Percentiles rank a stretch among this genome's conserved stretches.
Evolutionary conservation across 345 rosid genomes (phyloP).

Genomic region (Gossypium sturtianum): DNA sequence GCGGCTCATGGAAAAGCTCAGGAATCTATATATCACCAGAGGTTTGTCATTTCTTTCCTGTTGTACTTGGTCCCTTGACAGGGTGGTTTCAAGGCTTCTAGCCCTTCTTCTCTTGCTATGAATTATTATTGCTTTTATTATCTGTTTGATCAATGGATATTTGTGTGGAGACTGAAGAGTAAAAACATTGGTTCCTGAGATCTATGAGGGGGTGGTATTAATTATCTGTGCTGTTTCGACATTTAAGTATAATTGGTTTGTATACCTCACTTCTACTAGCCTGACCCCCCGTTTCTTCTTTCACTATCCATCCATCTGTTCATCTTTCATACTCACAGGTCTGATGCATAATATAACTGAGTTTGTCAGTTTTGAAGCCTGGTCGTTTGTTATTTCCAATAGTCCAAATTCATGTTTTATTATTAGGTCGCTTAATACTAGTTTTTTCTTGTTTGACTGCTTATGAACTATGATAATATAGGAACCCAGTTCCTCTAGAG

Average conservation of each 20-base stretch:
- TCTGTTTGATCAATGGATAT: background rate
- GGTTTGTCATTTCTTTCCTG: slow-evolving; percentile 47
- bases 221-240: background rate
- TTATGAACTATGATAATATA: slow-evolving; percentile 19
- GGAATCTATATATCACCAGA: slow-evolving; percentile 85
- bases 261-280: background rate
- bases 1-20: slow-evolving; percentile 97
- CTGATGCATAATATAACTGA: slow-evolving; percentile 1
- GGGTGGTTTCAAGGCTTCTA: background rate
- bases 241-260: background rate
- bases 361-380: background rate
- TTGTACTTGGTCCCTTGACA: background rate
- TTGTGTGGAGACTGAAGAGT: background rate
- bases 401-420: background rate
- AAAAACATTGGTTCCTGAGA: background rate
- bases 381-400: background rate
- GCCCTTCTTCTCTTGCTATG: background rate
- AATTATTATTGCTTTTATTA: background rate
- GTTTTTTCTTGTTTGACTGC: slow-evolving; percentile 2
- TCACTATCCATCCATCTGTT: background rate
- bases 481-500: slow-evolving; percentile 71
- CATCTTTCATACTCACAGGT: background rate
- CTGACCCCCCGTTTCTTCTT: background rate
- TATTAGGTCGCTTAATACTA: slow-evolving; percentile 5
- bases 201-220: background rate